Conservation (phyloP, 2,329 filamentous ascomycete species). For the Diplodia seriata region DNA sequence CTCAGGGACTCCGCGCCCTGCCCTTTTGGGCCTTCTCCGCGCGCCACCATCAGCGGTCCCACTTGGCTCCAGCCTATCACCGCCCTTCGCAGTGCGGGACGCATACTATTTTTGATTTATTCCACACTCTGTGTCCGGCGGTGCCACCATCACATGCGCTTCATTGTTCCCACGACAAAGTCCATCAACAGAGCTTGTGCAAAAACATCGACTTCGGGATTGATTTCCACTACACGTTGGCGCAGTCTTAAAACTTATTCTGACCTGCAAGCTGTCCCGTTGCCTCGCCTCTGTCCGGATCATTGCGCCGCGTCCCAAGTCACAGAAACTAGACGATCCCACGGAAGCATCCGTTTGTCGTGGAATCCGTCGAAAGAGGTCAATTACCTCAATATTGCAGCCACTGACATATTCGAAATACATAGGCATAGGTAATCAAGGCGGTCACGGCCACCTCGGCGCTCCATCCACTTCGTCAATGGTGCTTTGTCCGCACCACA, state of each 20-base stretch:
- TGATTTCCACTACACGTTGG: too few relatives aligned
- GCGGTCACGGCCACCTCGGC: too few relatives aligned
- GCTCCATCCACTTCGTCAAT: neutral
- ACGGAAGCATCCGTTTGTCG: neutral
- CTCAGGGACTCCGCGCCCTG: neutral
- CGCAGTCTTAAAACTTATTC: neutral
- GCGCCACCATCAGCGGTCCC: constrained; percentile 13
- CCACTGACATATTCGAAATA: too few relatives aligned
- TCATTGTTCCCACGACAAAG: neutral
- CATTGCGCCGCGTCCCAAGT: neutral
- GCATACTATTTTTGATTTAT: constrained; percentile 15
- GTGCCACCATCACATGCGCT: neutral
- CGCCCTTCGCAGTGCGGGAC: neutral
- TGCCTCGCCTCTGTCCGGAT: neutral
- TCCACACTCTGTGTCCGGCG: neutral
- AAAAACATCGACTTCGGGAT: neutral
- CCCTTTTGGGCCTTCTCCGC: constrained; percentile 6
- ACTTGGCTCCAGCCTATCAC: constrained; percentile 14
- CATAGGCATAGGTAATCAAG: too few relatives aligned
- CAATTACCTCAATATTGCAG: too few relatives aligned
- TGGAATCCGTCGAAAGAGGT: neutral
- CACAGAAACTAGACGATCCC: neutral
- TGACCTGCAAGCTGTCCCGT: neutral
- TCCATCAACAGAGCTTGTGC: neutral
- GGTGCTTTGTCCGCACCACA: neutral